Conservation (phyloP, 108 stramenopile genomes). For the Discostella stelligeroides region DNA sequence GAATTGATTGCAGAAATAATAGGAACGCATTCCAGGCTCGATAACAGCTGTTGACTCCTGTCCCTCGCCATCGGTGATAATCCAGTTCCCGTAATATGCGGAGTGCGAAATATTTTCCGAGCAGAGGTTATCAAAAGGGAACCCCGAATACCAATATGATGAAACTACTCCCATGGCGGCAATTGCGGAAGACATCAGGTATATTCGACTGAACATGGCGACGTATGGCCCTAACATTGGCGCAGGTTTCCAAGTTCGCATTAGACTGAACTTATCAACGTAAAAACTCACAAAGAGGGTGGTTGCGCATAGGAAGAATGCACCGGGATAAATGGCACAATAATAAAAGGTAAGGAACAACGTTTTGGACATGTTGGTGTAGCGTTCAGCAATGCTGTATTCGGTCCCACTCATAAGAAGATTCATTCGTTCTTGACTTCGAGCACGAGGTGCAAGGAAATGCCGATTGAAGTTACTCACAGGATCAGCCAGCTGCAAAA, state of each 20-base stretch:
- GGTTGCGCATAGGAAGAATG: conserved; percentile 75
- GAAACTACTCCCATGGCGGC: conserved; percentile 71
- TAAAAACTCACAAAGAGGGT: conserved; percentile 73
- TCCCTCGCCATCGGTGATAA: conserved; percentile 43
- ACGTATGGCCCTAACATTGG: conserved; percentile 70
- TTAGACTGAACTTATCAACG: conserved; percentile 73
- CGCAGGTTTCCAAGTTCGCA: conserved; percentile 80
- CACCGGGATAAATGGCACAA: conserved; percentile 75
- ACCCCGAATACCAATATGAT: conserved; percentile 79
- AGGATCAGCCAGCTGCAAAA: conserved; percentile 58
- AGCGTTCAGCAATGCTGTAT: conserved; percentile 79
- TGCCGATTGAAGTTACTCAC: conserved; percentile 72
- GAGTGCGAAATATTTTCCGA: conserved; percentile 46
- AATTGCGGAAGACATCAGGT: conserved; percentile 73
- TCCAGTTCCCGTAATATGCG: conserved; percentile 52
- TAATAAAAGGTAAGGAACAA: conserved; percentile 82
- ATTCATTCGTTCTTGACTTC: conserved; percentile 84
- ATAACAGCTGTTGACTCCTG: conserved; percentile 26
- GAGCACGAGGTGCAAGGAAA: conserved; percentile 76
- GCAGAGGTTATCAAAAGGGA: conserved; percentile 89
- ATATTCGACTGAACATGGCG: conserved; percentile 69
- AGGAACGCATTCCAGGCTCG: conserved; percentile 40
- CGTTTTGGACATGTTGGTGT: conserved; percentile 65
- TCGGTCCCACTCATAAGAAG: conserved; percentile 73
- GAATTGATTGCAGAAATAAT: conserved; percentile 52